phyloP scores from a whole-genome alignment of 2,329 filamentous ascomycete species.

The Lecanicillium sp. region DNA sequence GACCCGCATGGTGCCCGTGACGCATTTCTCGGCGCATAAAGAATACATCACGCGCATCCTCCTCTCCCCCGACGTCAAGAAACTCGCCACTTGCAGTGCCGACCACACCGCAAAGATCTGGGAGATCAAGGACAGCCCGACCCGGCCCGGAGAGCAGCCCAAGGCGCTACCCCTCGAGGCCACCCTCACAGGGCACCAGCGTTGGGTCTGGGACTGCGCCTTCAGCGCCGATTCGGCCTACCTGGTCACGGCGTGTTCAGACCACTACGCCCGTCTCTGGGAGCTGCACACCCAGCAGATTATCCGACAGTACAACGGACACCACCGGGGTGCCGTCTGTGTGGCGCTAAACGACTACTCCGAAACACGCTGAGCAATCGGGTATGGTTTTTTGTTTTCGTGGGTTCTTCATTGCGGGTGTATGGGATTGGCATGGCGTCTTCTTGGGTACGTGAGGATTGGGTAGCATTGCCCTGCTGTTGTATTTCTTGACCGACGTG shows the following conservation, averaged over 20 bases:
- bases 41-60: conserved; percentile 91
- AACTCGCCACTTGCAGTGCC: conserved; percentile 87
- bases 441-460: neutral
- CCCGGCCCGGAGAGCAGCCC: conserved; percentile 29
- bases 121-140: conserved; percentile 72
- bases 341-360: conserved; percentile 87
- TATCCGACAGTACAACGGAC: conserved; percentile 91
- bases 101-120: conserved; percentile 95
- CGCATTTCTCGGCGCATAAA: conserved; percentile 83
- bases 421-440: conserved; percentile 3
- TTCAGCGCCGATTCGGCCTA: conserved; percentile 93
- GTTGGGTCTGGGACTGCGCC: conserved; percentile 97
- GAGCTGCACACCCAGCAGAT: conserved; percentile 81
- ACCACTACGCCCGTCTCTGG: conserved; percentile 90
- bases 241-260: conserved; percentile 85
- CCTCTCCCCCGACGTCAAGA: conserved; percentile 87
- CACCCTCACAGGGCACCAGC: conserved; percentile 82
- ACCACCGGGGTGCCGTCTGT: conserved; percentile 86
- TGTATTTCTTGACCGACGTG: neutral
- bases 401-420: neutral
- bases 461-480: neutral
- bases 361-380: conserved; percentile 40
- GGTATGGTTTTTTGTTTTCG: neutral
- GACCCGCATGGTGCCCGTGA: conserved; percentile 79
- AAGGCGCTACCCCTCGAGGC: conserved; percentile 75